Conservation (phyloP, 1,284 basidiomycete genomes). For the Cutaneotrichosporon sp. region DNA sequence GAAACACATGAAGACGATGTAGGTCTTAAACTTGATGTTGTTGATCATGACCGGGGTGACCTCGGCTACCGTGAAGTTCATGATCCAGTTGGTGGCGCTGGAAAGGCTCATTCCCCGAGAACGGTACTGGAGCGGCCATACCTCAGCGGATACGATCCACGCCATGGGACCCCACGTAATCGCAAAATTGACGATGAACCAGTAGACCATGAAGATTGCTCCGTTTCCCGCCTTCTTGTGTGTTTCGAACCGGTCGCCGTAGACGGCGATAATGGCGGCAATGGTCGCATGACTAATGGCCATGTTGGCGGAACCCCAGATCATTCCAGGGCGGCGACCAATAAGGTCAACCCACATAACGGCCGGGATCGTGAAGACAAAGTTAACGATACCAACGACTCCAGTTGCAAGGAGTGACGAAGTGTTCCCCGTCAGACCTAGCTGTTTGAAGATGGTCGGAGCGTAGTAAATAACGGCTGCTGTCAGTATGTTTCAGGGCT, state of each 20-base stretch:
- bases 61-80: conserved; percentile 46
- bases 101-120: conserved; percentile 46
- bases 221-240: conserved; percentile 18
- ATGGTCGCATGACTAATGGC: conserved; percentile 43
- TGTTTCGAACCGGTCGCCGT: conserved; percentile 12
- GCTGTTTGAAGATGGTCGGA: conserved; percentile 12
- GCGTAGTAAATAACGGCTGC: conserved; percentile 18
- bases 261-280: conserved; percentile 34
- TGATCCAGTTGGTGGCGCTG: conserved; percentile 32
- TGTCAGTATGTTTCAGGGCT: neutral
- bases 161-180: conserved; percentile 46
- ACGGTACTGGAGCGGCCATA: conserved; percentile 44
- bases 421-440: conserved; percentile 48
- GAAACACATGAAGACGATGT: conserved; percentile 47
- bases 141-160: conserved; percentile 46
- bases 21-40: conserved; percentile 42
- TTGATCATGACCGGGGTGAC: conserved; percentile 31
- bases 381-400: conserved; percentile 66
- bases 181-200: conserved; percentile 43
- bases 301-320: conserved; percentile 41
- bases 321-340: conserved; percentile 42
- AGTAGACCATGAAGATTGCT: conserved; percentile 28
- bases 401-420: conserved; percentile 69
- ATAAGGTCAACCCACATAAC: conserved; percentile 46
- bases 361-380: conserved; percentile 45